Conservation (phyloP, 164 flowering plant genomes). For the Liriodendron chinense region DNA sequence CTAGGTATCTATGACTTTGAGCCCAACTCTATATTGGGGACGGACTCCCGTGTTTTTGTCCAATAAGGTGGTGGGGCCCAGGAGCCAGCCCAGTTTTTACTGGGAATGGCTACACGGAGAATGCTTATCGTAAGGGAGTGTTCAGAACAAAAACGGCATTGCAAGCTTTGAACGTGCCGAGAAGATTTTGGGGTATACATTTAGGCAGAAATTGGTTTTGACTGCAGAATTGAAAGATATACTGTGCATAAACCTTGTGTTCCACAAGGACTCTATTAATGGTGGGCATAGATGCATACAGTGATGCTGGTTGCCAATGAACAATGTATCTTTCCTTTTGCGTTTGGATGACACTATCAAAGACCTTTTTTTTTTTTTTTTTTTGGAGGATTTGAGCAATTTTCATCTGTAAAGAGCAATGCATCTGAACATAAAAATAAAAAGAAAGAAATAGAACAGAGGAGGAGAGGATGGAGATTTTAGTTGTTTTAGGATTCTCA, state of each 20-base stretch:
- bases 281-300: background rate
- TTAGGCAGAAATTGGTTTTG: background rate
- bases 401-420: background rate
- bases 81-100: background rate
- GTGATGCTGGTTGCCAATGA: conserved; percentile 5
- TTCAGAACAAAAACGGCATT: background rate
- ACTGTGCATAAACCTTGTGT: conserved; percentile 6
- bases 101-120: conserved; percentile 1
- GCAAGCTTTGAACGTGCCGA: background rate
- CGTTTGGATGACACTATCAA: background rate
- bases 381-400: background rate
- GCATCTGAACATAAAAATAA: background rate
- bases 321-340: background rate
- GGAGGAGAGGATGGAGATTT: background rate
- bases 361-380: background rate
- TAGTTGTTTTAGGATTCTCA: background rate
- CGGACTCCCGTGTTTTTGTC: background rate
- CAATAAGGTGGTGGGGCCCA: conserved; percentile 9
- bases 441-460: background rate
- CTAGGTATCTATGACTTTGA: background rate
- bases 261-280: background rate
- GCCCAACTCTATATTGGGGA: conserved; percentile 6
- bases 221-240: background rate
- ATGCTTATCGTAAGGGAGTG: background rate
- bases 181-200: conserved; percentile 1